Base-by-base conservation (phyloP, 2,329 filamentous ascomycete genomes). In the Cercospora beticola region DNA sequence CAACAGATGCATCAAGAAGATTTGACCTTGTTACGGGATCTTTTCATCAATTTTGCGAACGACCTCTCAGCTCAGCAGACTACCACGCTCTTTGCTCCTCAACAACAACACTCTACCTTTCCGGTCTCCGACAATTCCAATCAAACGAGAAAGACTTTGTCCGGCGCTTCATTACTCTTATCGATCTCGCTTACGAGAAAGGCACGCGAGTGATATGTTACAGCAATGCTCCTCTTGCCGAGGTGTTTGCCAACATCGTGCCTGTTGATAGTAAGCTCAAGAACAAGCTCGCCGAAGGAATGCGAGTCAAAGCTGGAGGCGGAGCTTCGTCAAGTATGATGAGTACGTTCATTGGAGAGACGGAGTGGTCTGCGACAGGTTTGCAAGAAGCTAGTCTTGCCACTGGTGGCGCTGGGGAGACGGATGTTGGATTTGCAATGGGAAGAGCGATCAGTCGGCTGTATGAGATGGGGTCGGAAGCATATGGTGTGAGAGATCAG, bases 121-220 rank as follows among this genome's bases (percentile, higher is more conserved):
- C 64, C 36, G 74, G 73, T 6, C 66, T 76, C 2, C 68, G 70
- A 6, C 40, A 62, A 26, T 75, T 73, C 18, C 31, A 63, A 4
- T 43, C 67, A 1, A 66, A 64, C 36, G 69, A 71, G n/a, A 72
- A 68, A 61, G 89, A 91, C 73, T 80, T 87, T 18, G 83, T 93
- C 2, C 84, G 91, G 5, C 86, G 91, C 12, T 88, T 94, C 75
- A 94, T 94, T 76, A 93, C 90, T 0, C 82, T 94, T 2, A 84
- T 94, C 1, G 91, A 94, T 75, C 89, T 91, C 0, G 83, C 92
- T 0, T 94, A 93, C 77, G 91, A 94, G 79, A 88, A 90, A 4
- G 86, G 88, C 3, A 92, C 91, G 76, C 90, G 90, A 71, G 83
- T 94, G 4, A 78, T 92, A 18, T 74, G 72, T 21, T 62, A 65